A percentile compares a stretch with the other conserved stretches of the same genome.
Conservation (phyloP, 495 filamentous ascomycete genomes). For the Annulohypoxylon moriforme region DNA sequence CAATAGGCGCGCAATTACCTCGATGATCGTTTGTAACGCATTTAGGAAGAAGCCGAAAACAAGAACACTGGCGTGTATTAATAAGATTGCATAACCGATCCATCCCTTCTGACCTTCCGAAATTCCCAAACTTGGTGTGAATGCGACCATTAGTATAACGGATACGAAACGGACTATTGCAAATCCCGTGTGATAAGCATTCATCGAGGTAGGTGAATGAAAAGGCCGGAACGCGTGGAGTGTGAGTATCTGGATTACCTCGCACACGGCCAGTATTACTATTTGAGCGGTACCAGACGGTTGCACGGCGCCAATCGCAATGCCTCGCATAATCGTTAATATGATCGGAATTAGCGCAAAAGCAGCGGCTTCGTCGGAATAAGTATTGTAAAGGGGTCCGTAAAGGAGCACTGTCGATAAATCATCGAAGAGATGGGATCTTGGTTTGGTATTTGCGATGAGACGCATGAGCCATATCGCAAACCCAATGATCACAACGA, state of each 20-base stretch:
- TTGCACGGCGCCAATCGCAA: constrained; percentile 92
- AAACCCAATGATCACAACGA: constrained; percentile 76
- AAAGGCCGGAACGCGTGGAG: constrained; percentile 91
- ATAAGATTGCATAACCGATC: constrained; percentile 92
- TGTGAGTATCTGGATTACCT: constrained; percentile 89
- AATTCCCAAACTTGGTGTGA: constrained; percentile 83
- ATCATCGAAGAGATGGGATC: constrained; percentile 90
- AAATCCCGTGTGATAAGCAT: constrained; percentile 90
- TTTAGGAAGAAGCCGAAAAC: constrained; percentile 96
- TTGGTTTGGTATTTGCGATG: constrained; percentile 82
- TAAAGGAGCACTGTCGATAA: constrained; percentile 89
- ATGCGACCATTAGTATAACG: constrained; percentile 85
- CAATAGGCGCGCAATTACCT: constrained; percentile 81
- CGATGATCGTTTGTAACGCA: constrained; percentile 86
- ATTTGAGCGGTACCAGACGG: constrained; percentile 93
- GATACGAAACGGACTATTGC: constrained; percentile 79
- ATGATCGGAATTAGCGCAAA: constrained; percentile 89
- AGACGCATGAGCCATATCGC: constrained; percentile 81
- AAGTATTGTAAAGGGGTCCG: constrained; percentile 98
- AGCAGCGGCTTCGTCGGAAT: constrained; percentile 84
- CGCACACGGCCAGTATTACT: constrained; percentile 90
- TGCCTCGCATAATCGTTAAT: constrained; percentile 83
- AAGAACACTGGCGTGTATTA: constrained; percentile 86
- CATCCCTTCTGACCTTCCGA: constrained; percentile 83
- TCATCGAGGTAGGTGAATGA: constrained; percentile 95